Evolutionary conservation across 345 rosid species (phyloP), one percentile per base, ranked within the genome.

Genomic region (Carallia brachiata): DNA sequence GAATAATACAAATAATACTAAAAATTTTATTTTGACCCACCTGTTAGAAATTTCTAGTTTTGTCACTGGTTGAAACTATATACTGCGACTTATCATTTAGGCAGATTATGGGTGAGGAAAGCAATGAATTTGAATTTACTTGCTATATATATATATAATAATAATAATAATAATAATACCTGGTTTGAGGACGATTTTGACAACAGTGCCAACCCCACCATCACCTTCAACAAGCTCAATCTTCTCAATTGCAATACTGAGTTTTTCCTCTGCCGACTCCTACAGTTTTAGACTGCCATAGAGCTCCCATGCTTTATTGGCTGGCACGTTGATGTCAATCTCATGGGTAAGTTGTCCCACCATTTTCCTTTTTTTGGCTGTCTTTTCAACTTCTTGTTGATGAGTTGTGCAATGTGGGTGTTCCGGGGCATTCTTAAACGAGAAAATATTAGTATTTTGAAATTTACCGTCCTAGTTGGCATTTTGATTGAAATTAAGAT

Each of bases 161-260:
- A n/a, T n/a, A n/a, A n/a, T n/a, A n/a, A n/a, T n/a, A 23, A 23
- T 23, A 23, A 23, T 50, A 6, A 16, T 32, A 62, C 75, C 73
- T 67, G 73, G 70, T 23, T 18, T 13, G 6, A 70, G 55, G 6
- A 37, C 37, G 52, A 78, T 40, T 30, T 55, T 52, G 44, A 74
- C 17, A 66, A 74, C 4, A 39, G 78, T 74, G 27, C 72, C 76
- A 4, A 62, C 60, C 7, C 70, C 70, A 19, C 73, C 82, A 52
- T 78, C 78, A 4, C 82, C 82, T 52, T 73, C 67, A 27, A 74
- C 36, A 34, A 75, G 18, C 37, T 70, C 76, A 36, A 74, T 18
- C 23, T 68, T 52, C 9, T 40, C 36, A 23, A 65, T 0, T 6
- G 4, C 13, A 40, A n/a, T 12, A 40, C 34, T 18, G 1, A 69